These are phyloP conservation scores for Rubroboletus pulcherrimus DNA, from an alignment of 768 basidiomycete species.

Conservation along the genomic window DNA sequence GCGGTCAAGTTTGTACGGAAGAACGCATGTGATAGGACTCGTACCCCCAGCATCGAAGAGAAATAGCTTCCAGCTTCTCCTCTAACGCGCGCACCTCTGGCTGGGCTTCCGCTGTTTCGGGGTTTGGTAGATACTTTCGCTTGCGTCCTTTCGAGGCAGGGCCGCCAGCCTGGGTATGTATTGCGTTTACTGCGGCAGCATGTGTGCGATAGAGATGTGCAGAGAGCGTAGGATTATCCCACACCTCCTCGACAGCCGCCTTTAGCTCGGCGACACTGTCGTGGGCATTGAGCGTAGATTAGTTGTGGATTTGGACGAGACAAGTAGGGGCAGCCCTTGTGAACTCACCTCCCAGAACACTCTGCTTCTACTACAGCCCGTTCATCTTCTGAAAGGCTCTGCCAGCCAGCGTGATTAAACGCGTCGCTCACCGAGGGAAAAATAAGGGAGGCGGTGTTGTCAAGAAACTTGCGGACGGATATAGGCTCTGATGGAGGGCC, in stretches of 20 bases:
- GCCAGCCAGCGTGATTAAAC: conserved; percentile 22
- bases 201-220: conserved; percentile 54
- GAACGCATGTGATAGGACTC: conserved; percentile 19
- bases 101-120: conserved; percentile 28
- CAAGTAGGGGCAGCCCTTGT: neutral
- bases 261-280: conserved; percentile 54
- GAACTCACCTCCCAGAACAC: conserved; percentile 37
- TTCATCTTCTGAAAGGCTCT: conserved; percentile 23
- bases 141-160: conserved; percentile 27
- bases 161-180: conserved; percentile 34
- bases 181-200: conserved; percentile 40
- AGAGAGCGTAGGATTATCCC: conserved; percentile 55
- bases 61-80: conserved; percentile 45
- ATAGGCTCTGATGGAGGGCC: conserved; percentile 61
- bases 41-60: conserved; percentile 62
- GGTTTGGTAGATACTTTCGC: conserved; percentile 32
- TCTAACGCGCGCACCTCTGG: conserved; percentile 49
- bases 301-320: neutral
- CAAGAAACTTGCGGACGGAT: conserved; percentile 43
- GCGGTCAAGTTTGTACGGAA: neutral
- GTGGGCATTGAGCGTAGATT: neutral
- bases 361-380: conserved; percentile 36
- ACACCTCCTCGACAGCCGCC: conserved; percentile 40
- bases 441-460: conserved; percentile 24
- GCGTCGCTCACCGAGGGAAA: conserved; percentile 8